Evolutionary conservation across 1,284 basidiomycete genomes (phyloP), one percentile per base, ranked within the genome.

Genomic region (Jaminaea rosea): DNA sequence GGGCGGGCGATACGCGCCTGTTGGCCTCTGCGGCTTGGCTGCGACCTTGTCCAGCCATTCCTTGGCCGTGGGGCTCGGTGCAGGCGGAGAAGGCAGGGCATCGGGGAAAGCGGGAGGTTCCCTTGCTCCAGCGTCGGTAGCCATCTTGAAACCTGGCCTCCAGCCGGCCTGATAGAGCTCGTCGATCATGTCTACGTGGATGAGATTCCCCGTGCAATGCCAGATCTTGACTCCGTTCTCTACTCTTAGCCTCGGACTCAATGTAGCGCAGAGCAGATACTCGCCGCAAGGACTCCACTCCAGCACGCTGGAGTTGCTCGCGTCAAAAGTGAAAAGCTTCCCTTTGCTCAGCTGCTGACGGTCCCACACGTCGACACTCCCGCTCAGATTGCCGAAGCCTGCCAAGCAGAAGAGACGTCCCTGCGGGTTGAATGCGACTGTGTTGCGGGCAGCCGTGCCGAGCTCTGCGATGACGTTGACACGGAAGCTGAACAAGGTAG

Each of bases 201-300:
- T 75, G 21, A 98, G 81, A 4, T 84, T 79, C 8, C 93, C 92
- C 0, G 84, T 82, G 75, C 87, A 91, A 75, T 96, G 91, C 87
- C 87, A 97, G 55, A 98, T 81, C 76, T 90, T 91, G 75, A 97
- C 84, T 1, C 93, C 90, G 67, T 97, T 97, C 77, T 98, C 93
- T 49, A 98, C 94, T 34, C 94, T 84, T 49, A 98, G 77, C 27
- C 94, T 83, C 1, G 94, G 93, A 15, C 87, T 91, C 26, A 97
- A 81, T 0, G 90, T 97, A 1, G 91, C 91, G 1, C 92, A 96
- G 63, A 98, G 79, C 41, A 98, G 80, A 78, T 86, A 93, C 44
- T 87, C 84, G 9, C 93, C 93, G 63, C 91, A 88, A 0, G 91
- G 87, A 21, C 87, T 88, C 92, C 93, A 98, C 73, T 93, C 87